Evolutionary conservation across 495 filamentous ascomycete genomes (phyloP).

Genomic region (Neurospora tetrasperma): DNA sequence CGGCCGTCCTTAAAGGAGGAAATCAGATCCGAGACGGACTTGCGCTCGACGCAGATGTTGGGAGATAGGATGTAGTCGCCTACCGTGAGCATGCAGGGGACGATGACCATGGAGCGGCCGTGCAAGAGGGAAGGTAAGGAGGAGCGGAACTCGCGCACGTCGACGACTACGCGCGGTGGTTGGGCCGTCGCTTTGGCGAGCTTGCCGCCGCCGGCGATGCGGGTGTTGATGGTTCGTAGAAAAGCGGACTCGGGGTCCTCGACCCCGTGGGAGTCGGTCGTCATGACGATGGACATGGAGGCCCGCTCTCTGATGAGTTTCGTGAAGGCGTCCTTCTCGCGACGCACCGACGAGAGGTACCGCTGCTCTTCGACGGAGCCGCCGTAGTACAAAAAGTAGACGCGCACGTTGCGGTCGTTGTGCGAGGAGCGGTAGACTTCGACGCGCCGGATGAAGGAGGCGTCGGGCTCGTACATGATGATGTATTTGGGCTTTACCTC

Average conservation of each 20-base stretch:
- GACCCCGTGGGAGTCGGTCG: constrained; percentile 53
- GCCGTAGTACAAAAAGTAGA: constrained; percentile 94
- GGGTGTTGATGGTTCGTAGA: constrained; percentile 88
- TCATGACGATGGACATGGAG: constrained; percentile 80
- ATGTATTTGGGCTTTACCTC: constrained; percentile 89
- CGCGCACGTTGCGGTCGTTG: constrained; percentile 73
- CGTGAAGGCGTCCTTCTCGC: constrained; percentile 93
- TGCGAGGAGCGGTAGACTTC: constrained; percentile 96
- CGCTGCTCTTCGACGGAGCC: constrained; percentile 94
- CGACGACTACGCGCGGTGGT: constrained; percentile 88
- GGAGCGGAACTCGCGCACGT: constrained; percentile 91
- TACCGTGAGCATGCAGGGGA: constrained; percentile 92
- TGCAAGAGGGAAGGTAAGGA: constrained; percentile 86
- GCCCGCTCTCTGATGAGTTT: constrained; percentile 87
- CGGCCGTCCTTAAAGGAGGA: constrained; percentile 83
- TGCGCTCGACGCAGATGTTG: constrained; percentile 85
- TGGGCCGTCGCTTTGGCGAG: constrained; percentile 66
- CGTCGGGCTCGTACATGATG: constrained; percentile 96
- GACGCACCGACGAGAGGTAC: constrained; percentile 76
- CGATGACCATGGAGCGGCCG: constrained; percentile 70
- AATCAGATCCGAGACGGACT: constrained; percentile 85
- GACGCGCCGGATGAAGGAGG: constrained; percentile 87
- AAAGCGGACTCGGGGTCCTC: constrained; percentile 79
- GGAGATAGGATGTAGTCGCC: constrained; percentile 93
- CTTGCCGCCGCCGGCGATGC: constrained; percentile 88